phyloP scores from a whole-genome alignment of 1,284 basidiomycete genomes.

The Cystobasidiaceae sp. region DNA sequence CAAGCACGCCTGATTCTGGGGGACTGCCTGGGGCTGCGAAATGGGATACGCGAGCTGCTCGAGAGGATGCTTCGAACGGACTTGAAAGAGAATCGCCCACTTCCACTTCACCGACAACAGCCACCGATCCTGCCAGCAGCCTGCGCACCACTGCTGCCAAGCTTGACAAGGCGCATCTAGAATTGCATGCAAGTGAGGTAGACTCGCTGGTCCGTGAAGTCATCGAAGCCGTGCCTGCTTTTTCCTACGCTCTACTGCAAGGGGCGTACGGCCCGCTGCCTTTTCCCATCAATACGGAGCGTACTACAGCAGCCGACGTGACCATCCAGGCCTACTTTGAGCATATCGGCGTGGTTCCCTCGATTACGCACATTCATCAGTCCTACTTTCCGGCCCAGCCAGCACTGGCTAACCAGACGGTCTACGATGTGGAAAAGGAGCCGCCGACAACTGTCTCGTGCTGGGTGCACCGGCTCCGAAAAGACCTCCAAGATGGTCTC shows the following conservation, averaged over 20 bases:
- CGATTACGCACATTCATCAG: background rate
- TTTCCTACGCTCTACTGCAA: conserved; percentile 20
- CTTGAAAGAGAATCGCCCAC: too few relatives aligned
- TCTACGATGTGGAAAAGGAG: background rate
- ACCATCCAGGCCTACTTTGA: conserved; percentile 9
- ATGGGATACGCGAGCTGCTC: background rate
- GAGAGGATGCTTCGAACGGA: background rate
- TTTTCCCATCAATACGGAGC: background rate
- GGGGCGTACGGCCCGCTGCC: conserved; percentile 23
- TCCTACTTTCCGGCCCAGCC: background rate
- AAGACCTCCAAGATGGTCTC: conserved; percentile 21
- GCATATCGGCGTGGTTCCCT: background rate
- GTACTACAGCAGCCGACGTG: background rate
- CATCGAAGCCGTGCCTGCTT: conserved; percentile 28
- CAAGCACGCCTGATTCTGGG: background rate
- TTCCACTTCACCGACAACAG: background rate
- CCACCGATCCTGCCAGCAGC: background rate
- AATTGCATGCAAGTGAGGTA: conserved; percentile 13
- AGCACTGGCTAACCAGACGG: background rate
- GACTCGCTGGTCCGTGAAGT: conserved; percentile 22
- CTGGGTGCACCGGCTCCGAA: conserved; percentile 12
- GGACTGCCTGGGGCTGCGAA: background rate
- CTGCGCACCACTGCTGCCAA: background rate
- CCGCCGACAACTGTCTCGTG: background rate
- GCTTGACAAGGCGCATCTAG: conserved; percentile 1